Evolutionary conservation across 225 moss, liverwort and hornwort genomes (phyloP).

Genomic region (Physcomitrium patens): DNA sequence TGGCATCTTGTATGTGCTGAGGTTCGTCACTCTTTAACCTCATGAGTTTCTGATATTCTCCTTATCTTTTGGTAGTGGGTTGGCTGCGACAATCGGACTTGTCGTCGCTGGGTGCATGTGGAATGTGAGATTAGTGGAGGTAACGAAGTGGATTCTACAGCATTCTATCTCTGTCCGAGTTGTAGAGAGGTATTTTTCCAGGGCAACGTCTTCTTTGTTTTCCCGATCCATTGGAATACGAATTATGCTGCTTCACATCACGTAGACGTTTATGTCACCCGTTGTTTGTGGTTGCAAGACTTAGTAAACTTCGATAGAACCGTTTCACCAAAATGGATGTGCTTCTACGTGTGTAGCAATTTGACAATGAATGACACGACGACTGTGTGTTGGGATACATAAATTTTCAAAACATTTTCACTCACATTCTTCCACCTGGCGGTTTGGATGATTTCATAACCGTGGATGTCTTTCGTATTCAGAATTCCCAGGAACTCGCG

Average conservation of each 20-base stretch:
- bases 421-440: too few relatives aligned
- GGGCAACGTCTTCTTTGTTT: too few relatives aligned
- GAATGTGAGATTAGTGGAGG: conserved; percentile 91
- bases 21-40: neutral
- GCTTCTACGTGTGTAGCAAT: neutral
- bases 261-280: too few relatives aligned
- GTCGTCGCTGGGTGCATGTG: conserved; percentile 99
- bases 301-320: too few relatives aligned
- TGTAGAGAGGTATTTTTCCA: conserved; percentile 77
- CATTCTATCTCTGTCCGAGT: conserved; percentile 95
- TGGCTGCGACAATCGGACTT: conserved; percentile 97
- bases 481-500: conserved; percentile 84
- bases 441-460: neutral
- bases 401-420: neutral
- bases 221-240: too few relatives aligned
- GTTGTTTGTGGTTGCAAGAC: too few relatives aligned
- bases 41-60: neutral
- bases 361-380: too few relatives aligned
- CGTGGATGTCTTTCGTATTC: conserved; percentile 1
- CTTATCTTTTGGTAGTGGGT: conserved; percentile 74
- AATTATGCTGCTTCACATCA: too few relatives aligned
- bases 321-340: too few relatives aligned
- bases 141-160: conserved; percentile 92
- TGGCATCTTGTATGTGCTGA: neutral
- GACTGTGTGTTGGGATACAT: neutral